Evolutionary conservation across 148 eudicot genomes (phyloP).

Genomic region (Rheum nobile): DNA sequence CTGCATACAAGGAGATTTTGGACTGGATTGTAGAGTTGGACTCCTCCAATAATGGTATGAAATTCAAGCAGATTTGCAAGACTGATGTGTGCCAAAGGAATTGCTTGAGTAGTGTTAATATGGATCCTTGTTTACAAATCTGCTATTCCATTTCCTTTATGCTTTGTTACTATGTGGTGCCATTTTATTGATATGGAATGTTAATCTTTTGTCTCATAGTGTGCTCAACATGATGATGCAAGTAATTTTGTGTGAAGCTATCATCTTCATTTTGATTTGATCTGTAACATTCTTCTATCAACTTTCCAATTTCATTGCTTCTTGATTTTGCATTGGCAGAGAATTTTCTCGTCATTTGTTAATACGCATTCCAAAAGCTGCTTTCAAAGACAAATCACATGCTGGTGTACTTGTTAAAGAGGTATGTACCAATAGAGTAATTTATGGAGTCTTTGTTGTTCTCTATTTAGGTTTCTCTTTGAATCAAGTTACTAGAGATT

Average conservation of each 20-base stretch:
- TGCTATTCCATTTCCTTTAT: background rate
- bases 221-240: background rate
- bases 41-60: too few relatives aligned
- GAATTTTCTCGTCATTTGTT: slow-evolving; percentile 91
- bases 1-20: too few relatives aligned
- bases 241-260: background rate
- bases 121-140: background rate
- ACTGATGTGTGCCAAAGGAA: too few relatives aligned
- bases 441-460: background rate
- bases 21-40: too few relatives aligned
- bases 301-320: background rate
- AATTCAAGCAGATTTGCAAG: too few relatives aligned
- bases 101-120: background rate
- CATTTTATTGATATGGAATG: background rate
- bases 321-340: slow-evolving; percentile 25
- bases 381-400: slow-evolving; percentile 90
- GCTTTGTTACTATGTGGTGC: background rate
- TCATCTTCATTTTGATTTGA: background rate
- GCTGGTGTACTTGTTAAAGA: slow-evolving; percentile 94
- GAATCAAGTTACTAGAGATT: too few relatives aligned
- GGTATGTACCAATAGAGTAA: slow-evolving; percentile 29
- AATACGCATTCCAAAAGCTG: slow-evolving; percentile 67
- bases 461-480: too few relatives aligned
- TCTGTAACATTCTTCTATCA: background rate
- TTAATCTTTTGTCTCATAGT: background rate